phyloP scores from a whole-genome alignment of 805 yeast species.

The Candida maris region DNA sequence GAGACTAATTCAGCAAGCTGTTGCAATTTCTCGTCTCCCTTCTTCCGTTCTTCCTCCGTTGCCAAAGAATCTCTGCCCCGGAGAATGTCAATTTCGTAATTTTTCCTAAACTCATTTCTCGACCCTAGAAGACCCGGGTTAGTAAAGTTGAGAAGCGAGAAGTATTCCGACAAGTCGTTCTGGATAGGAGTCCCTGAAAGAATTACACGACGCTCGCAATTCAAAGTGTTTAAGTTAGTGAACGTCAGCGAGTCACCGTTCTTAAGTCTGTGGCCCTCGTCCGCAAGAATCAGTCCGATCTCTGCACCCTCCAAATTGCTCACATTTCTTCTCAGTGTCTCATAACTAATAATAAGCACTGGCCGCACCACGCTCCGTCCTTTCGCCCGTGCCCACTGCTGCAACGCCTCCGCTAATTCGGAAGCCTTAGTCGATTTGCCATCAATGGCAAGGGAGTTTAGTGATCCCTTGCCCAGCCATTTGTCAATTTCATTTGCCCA shows the following conservation, averaged over 20 bases:
- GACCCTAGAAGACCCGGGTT: constrained; percentile 92
- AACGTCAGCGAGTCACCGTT: constrained; percentile 92
- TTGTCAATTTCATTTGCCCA: constrained; percentile 97
- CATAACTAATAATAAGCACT: constrained; percentile 89
- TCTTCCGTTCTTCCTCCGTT: constrained; percentile 66
- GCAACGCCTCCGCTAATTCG: constrained; percentile 64
- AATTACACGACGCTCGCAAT: constrained; percentile 85
- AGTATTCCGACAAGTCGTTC: constrained; percentile 91
- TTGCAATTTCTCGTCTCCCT: constrained; percentile 65
- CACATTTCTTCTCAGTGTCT: constrained; percentile 83
- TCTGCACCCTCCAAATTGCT: constrained; percentile 70
- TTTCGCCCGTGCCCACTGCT: constrained; percentile 80
- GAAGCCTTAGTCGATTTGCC: constrained; percentile 77
- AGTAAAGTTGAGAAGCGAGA: constrained; percentile 84
- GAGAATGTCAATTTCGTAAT: constrained; percentile 76
- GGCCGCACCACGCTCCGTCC: constrained; percentile 92
- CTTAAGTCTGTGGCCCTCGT: constrained; percentile 79
- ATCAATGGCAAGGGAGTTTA: constrained; percentile 87
- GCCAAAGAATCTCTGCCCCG: constrained; percentile 89
- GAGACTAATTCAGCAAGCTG: constrained; percentile 77
- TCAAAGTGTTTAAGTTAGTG: constrained; percentile 76
- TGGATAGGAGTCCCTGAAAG: constrained; percentile 97
- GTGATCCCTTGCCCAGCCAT: constrained; percentile 91
- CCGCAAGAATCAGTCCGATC: constrained; percentile 82
- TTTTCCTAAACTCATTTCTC: constrained; percentile 75